Conservation (phyloP, 371 early-diverging fungal genomes). For the Antonospora locustae region DNA sequence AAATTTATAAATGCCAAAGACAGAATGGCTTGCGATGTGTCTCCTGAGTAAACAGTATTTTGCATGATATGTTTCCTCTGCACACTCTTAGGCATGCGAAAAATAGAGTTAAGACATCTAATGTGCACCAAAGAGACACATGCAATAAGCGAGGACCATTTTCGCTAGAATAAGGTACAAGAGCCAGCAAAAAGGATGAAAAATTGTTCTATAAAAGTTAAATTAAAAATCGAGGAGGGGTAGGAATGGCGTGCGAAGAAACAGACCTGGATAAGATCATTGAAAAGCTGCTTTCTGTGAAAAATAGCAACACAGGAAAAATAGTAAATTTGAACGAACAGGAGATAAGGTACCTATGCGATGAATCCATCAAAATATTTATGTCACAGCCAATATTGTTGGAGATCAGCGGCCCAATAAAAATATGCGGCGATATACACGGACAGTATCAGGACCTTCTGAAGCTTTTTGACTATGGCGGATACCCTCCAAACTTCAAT, state of each 20-base stretch:
- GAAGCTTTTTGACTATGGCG: slow-evolving; percentile 73
- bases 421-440: slow-evolving; percentile 83
- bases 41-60: too few relatives aligned
- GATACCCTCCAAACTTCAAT: slow-evolving; percentile 73
- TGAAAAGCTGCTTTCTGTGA: slow-evolving; percentile 59
- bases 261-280: slow-evolving; percentile 51
- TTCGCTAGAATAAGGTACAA: too few relatives aligned
- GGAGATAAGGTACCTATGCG: slow-evolving; percentile 73
- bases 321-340: slow-evolving; percentile 61
- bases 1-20: too few relatives aligned
- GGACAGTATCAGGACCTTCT: slow-evolving; percentile 65
- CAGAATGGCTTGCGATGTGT: too few relatives aligned
- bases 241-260: slow-evolving; percentile 16
- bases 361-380: slow-evolving; percentile 69
- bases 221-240: slow-evolving; percentile 5
- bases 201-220: not conserved
- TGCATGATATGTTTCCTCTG: too few relatives aligned
- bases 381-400: slow-evolving; percentile 72
- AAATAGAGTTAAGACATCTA: too few relatives aligned
- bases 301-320: slow-evolving; percentile 75
- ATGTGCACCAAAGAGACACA: too few relatives aligned
- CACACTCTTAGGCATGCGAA: too few relatives aligned
- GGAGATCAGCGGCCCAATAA: slow-evolving; percentile 78
- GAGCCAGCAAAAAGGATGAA: too few relatives aligned
- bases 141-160: too few relatives aligned